Conservation (phyloP, 176 grass and related monocot species). For the Rhynchospora tenuis region DNA sequence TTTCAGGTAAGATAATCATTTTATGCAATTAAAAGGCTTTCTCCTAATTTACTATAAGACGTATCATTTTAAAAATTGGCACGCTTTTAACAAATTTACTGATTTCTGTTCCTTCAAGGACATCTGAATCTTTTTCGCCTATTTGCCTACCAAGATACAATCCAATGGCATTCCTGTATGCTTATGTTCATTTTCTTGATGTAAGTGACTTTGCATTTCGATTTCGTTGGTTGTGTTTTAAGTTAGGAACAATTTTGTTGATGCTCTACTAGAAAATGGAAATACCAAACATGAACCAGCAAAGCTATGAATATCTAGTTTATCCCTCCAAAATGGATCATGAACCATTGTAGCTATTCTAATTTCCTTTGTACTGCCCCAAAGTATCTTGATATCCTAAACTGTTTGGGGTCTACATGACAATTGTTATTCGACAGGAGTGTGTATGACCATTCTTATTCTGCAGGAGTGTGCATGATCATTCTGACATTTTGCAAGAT, state of each 20-base stretch:
- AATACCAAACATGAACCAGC: not conserved
- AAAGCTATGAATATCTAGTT: not conserved
- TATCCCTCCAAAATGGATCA: not conserved
- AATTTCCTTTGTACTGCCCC: not conserved
- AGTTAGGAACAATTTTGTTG: not conserved
- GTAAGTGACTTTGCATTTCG: slow-evolving; percentile 49
- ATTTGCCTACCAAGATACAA: slow-evolving; percentile 99
- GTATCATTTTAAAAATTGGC: not conserved
- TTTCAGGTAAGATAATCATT: slow-evolving; percentile 62
- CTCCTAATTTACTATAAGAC: not conserved
- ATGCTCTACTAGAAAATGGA: not conserved
- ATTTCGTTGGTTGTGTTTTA: not conserved
- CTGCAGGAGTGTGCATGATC: not conserved
- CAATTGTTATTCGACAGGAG: not conserved
- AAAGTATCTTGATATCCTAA: not conserved
- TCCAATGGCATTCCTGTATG: slow-evolving; percentile 88
- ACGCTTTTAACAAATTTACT: not conserved
- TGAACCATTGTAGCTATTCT: not conserved
- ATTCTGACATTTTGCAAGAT: not conserved
- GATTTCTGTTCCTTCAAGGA: slow-evolving; percentile 45
- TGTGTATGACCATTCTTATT: not conserved
- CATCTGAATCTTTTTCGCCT: slow-evolving; percentile 91
- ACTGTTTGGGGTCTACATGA: not conserved
- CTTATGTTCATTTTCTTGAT: slow-evolving; percentile 97
- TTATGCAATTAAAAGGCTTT: not conserved